Base-by-base conservation (phyloP, 106 monocot species). In the Cymbidium sinense region DNA sequence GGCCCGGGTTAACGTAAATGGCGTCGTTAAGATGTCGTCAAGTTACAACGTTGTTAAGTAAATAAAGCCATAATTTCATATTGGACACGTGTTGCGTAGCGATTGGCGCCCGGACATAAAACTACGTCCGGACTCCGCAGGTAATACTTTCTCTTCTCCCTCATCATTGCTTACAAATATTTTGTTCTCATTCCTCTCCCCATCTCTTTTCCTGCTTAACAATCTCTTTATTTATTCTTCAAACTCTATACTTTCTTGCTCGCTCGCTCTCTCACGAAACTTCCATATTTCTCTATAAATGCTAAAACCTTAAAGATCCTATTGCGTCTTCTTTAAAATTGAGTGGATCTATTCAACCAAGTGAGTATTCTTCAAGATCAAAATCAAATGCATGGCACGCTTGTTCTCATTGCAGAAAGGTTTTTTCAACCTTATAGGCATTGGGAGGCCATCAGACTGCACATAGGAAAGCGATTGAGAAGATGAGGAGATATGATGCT, bases 381-480 rank as follows among this genome's bases (percentile, higher is more conserved):
- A 21, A 1, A 7, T 19, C 34, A 36, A 29, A 13, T 13, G 47
- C 11, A 13, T 47, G 47, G 37, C 50, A 79, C 18, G 73, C 23
- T 12, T 81, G 81, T 44, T 81, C 81, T 17, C 76, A 75, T 17
- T 81, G 81, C 27, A 15, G 44, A 1, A 72, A 73, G 25, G 4
- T 31, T 2, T 81, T 67, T 35, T 31, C 37, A 19, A 81, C 23
- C 35, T 69, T 81, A 18, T 76, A 81, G 27, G 81, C 81, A 1
- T 43, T 81, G 35, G 81, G 81, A 7, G 81, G 81, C 3, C 75
- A 81, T 34, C 75, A 76, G 64, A 81, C 81, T 12, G 75, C 81
- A 18, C 76, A 81, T 15, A 73, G 81, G 27, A 75, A 74, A 50
- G 75, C 76, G 50, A 81, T 81, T 13, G 81, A 75, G 50, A 62